Conservation (phyloP, 768 basidiomycete genomes). For the Arthromyces matolae region DNA sequence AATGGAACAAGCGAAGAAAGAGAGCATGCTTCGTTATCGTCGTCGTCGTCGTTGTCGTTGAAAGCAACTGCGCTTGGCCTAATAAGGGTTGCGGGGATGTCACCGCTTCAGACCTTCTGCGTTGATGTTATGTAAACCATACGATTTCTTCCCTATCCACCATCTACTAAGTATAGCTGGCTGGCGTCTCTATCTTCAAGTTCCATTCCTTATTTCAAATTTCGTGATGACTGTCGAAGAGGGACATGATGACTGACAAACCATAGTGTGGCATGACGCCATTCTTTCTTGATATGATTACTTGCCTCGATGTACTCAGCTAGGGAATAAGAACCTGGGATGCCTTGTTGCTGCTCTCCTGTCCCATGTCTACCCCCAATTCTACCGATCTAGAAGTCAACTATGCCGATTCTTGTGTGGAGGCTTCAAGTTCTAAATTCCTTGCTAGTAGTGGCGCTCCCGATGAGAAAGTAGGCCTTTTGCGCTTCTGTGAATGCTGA, state of each 20-base stretch:
- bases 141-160: no score
- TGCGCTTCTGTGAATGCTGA: not conserved
- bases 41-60: no score
- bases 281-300: conserved; percentile 10
- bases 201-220: no score
- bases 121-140: not conserved
- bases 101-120: no score
- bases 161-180: no score
- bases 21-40: conserved; percentile 2
- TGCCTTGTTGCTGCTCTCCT: not conserved
- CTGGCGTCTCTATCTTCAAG: no score
- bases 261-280: conserved; percentile 8
- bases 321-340: not conserved
- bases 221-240: no score
- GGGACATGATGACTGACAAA: no score
- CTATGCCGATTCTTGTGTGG: not conserved
- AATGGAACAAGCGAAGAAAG: not conserved
- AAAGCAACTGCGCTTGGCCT: no score
- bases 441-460: conserved; percentile 19
- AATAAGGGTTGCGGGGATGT: no score
- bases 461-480: conserved; percentile 21
- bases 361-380: not conserved
- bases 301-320: not conserved
- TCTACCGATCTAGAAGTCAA: not conserved
- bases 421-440: not conserved